Evolutionary conservation across 2,329 filamentous ascomycete genomes (phyloP), one percentile per base, ranked within the genome.

Genomic region (Cladosporium velox): DNA sequence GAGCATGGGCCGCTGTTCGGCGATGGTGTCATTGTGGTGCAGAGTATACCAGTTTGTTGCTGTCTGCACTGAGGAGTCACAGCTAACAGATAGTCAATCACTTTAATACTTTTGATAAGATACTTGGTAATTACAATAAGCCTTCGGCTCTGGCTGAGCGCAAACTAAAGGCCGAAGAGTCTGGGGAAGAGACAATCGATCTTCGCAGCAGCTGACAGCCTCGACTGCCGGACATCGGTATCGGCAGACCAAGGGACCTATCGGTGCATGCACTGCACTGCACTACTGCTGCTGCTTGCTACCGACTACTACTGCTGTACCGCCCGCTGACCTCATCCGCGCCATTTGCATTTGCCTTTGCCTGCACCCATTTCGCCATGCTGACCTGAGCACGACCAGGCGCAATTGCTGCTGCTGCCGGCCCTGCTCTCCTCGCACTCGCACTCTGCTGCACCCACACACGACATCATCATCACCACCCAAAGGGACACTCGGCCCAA

Each of bases 311-410:
- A 7, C 28, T 44, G 8, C 28, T 32, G 30, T 28, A 28, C 52
- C 28, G 30, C 28, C 26, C 52, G 52, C 57, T 59, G 57, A 59
- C 57, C 57, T 59, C 57, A 59, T 59, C 57, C 57, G 35, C 15
- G 57, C 34, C 57, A 6, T 14, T 24, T 14, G 34, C 18, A 6
- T 55, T 34, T 34, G 18, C 28, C 28, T 55, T 34, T 55, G 30
- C 30, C 41, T 55, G 52, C 52, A 10, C 14, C 34, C 34, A 35
- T 10, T n/a, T 44, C 38, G 34, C 7, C 32, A 55, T 55, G 52
- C 52, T 47, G 41, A 47, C 28, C 52, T 55, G 52, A 55, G 52
- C n/a, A 34, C 28, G 15, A 55, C 15, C 14, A 34, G n/a, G 30
- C 52, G 52, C 52, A 55, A 34, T 55, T 34, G 52, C 52, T 55